Conservation (phyloP, 2,329 filamentous ascomycete species). For the Hysterium pulicare region DNA sequence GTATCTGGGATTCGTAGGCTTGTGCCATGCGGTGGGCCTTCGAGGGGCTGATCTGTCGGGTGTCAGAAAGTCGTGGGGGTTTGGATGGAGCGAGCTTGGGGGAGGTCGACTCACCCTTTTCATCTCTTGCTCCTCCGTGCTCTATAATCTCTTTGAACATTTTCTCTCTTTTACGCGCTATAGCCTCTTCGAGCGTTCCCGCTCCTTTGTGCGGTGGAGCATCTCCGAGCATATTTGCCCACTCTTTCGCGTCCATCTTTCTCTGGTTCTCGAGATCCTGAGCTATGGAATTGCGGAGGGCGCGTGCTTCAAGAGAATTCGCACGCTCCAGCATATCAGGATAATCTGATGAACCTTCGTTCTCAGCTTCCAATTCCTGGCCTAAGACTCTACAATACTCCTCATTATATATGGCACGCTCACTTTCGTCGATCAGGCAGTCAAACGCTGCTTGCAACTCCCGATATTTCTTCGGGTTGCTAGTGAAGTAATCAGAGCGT, state of each 20-base stretch:
- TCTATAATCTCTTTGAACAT: too few species aligned
- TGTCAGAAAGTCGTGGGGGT: too few species aligned
- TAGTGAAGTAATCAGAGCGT: slow-evolving; percentile 26
- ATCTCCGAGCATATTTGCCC: background rate
- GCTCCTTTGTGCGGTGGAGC: too few species aligned
- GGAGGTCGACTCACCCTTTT: too few species aligned
- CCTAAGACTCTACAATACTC: background rate
- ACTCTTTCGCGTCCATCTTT: background rate
- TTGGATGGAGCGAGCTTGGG: too few species aligned
- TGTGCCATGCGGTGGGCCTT: too few species aligned
- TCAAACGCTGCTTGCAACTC: slow-evolving; percentile 28
- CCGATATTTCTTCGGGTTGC: slow-evolving; percentile 26
- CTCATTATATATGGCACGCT: background rate
- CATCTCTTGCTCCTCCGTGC: too few species aligned
- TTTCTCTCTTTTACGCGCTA: too few species aligned
- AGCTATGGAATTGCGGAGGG: background rate
- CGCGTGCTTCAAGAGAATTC: background rate
- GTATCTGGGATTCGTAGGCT: too few species aligned
- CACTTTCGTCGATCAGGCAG: slow-evolving; percentile 19
- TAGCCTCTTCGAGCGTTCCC: too few species aligned
- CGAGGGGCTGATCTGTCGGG: too few species aligned
- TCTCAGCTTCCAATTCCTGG: background rate
- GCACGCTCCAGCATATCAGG: background rate
- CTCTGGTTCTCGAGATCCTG: background rate
- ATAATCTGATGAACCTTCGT: background rate